phyloP scores from a whole-genome alignment of 352 stramenopile species.

The Globisporangium paddicum region DNA sequence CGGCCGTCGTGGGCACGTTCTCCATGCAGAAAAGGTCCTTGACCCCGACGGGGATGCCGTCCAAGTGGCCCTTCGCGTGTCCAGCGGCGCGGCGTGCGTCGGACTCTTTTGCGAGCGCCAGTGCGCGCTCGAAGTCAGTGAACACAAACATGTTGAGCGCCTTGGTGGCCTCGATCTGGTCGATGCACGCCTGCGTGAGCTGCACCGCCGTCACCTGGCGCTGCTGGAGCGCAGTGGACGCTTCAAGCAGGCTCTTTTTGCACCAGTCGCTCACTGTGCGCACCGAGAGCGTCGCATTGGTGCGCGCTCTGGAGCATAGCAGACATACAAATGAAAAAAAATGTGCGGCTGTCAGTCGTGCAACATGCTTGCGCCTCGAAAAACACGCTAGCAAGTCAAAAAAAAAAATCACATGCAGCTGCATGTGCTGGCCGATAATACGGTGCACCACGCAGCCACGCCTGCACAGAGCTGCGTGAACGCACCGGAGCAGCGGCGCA shows the following conservation, averaged over 20 bases:
- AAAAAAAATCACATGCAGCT: background rate
- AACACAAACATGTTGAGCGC: conserved; percentile 80
- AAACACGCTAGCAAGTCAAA: background rate
- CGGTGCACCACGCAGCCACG: background rate
- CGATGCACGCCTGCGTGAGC: conserved; percentile 66
- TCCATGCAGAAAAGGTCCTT: conserved; percentile 97
- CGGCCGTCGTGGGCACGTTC: conserved; percentile 81
- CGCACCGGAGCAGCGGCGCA: conserved; percentile 3
- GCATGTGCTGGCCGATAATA: too few relatives aligned
- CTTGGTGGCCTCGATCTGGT: conserved; percentile 65
- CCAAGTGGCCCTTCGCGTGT: conserved; percentile 55
- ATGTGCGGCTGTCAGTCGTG: background rate
- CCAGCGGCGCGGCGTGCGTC: conserved; percentile 58
- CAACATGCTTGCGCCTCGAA: background rate
- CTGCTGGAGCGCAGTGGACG: conserved; percentile 36
- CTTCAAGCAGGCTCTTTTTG: conserved; percentile 49
- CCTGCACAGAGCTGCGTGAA: background rate
- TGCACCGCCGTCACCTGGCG: conserved; percentile 50
- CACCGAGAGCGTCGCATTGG: background rate
- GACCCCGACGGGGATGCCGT: conserved; percentile 94
- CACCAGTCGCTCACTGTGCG: conserved; percentile 56
- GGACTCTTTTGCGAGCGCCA: conserved; percentile 70
- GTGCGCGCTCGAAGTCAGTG: conserved; percentile 62
- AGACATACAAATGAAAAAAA: background rate
- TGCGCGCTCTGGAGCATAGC: conserved; percentile 1